Evolutionary conservation across 2,329 filamentous ascomycete genomes (phyloP).

Genomic region (Trichoderma atrobrunneum): DNA sequence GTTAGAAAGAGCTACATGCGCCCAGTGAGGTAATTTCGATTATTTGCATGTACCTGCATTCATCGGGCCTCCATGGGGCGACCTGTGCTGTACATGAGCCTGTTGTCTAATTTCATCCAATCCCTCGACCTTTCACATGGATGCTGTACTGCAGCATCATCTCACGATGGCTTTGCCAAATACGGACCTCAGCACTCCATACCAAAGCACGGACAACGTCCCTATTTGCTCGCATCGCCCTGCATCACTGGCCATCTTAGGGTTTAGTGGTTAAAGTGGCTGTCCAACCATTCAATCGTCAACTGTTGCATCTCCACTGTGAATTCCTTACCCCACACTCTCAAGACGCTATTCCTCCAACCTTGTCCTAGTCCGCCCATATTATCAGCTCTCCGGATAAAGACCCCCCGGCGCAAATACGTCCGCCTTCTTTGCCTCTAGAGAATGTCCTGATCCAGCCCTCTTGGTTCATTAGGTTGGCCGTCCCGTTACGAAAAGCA

Average conservation of each 20-base stretch:
- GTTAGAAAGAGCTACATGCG: background rate
- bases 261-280: slow-evolving; percentile 1
- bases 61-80: background rate
- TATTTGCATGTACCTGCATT: background rate
- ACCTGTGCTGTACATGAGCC: background rate
- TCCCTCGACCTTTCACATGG: background rate
- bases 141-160: too few species aligned
- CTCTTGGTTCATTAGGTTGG: background rate
- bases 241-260: background rate
- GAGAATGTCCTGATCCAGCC: background rate
- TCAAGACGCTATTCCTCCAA: slow-evolving; percentile 1
- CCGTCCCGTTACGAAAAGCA: background rate
- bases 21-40: background rate
- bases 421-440: background rate
- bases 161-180: background rate
- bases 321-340: slow-evolving; percentile 12
- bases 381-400: slow-evolving; percentile 14
- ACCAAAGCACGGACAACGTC: background rate
- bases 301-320: background rate
- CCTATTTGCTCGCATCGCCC: background rate
- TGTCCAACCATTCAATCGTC: background rate
- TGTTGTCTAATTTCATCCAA: background rate
- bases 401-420: slow-evolving; percentile 5
- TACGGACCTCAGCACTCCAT: background rate
- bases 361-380: slow-evolving; percentile 2